Base-by-base conservation (phyloP, 176 grass and related monocot species). In the Juncus inflexus region DNA sequence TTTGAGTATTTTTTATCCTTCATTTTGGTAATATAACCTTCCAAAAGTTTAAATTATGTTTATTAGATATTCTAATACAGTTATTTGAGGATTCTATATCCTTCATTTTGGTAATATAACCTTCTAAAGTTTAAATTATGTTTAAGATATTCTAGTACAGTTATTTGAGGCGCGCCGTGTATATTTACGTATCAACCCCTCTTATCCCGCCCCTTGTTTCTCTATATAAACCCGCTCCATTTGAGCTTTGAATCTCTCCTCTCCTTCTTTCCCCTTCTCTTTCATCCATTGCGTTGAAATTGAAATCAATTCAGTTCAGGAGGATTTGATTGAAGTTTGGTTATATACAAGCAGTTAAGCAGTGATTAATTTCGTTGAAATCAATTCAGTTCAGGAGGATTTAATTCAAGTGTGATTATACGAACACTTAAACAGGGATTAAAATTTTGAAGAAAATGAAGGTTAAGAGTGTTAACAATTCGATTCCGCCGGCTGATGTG, bases 401-500 rank as follows among this genome's bases (percentile, higher is more conserved):
- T 50, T 55, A 40, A 69, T 7, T 52, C 16, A 45, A 9, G 55
- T 39, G 52, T 69, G 15, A 42, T 14, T 55, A 12, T 38, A 55
- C 12, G 40, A 4, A 54, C 38, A 53, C 28, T 67, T 35, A 64
- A 39, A 52, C 14, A 13, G 49, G 52, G 50, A 12, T 15, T 68
- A 68, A 28, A 28, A 55, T 39, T 55, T 68, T 3, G 4, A 38
- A 39, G 54, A 68, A 64, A 49, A 71, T 71, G 68, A 36, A 55
- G 58, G 40, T 71, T 3, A 71, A 71, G 43, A 71, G 68, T 38
- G 35, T 16, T 59, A 55, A 56, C 28, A n/a, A 15, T 38, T 67
- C 43, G 10, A 3, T 42, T 5, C 58, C 74, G 66, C 61, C 69
- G 12, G 9, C 74, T 35, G 83, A 95, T 81, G 66, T 89, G 7